phyloP scores from a whole-genome alignment of 495 filamentous ascomycete genomes.

The Jackrogersella multiformis region DNA sequence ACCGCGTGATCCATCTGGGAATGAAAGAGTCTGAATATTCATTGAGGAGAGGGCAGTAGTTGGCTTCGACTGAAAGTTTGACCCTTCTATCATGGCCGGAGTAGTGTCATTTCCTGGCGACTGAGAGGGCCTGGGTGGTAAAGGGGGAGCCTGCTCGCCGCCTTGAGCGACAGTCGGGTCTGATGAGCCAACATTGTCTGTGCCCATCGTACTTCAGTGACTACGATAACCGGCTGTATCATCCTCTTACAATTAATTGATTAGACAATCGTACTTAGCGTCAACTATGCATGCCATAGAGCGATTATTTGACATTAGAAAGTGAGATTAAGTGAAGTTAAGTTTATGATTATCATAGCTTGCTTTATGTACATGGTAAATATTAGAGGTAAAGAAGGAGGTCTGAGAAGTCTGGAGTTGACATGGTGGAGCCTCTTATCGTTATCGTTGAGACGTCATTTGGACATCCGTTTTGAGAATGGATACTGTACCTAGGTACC shows the following conservation, averaged over 20 bases:
- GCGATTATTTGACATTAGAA: neutral
- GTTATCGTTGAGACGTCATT: constrained; percentile 39
- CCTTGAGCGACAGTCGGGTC: constrained; percentile 18
- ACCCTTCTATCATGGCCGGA: constrained; percentile 37
- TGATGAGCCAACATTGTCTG: constrained; percentile 40
- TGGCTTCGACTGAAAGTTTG: constrained; percentile 71
- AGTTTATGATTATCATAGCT: constrained; percentile 5
- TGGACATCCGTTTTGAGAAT: constrained; percentile 16
- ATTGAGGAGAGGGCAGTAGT: constrained; percentile 85
- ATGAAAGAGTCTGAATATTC: constrained; percentile 77
- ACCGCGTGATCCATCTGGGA: constrained; percentile 70
- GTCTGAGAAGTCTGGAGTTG: neutral
- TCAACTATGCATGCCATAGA: neutral
- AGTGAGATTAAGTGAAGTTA: neutral
- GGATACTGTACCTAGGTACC: too few relatives aligned
- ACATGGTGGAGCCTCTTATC: constrained; percentile 29
- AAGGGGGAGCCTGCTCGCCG: constrained; percentile 65
- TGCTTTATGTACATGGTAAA: neutral
- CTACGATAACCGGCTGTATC: constrained; percentile 27
- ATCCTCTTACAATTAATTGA: constrained; percentile 25
- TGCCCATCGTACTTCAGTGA: constrained; percentile 36
- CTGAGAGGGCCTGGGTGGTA: constrained; percentile 70
- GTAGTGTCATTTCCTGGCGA: constrained; percentile 10
- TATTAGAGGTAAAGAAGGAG: neutral
- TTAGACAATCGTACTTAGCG: neutral